A percentile compares a stretch with the other conserved stretches of the same genome.
phyloP scores from a whole-genome alignment of 352 stramenopile genomes.

The Lagenidium giganteum region DNA sequence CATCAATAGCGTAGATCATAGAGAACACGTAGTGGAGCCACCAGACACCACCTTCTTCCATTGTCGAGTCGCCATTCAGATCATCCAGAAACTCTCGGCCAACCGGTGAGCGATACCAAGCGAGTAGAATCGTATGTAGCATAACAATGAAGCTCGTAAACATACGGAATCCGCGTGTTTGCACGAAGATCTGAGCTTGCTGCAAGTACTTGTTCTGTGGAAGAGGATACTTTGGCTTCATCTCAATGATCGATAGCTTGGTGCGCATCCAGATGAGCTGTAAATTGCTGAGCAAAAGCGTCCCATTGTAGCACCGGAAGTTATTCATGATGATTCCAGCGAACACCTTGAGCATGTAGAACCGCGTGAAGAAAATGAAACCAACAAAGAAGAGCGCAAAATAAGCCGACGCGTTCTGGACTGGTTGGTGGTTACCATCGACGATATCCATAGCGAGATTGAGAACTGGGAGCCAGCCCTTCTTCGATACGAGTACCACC shows the following conservation, averaged over 20 bases:
- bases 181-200: conserved; percentile 54
- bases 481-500: conserved; percentile 80
- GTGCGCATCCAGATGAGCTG: conserved; percentile 80
- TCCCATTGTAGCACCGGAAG: conserved; percentile 81
- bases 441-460: conserved; percentile 82
- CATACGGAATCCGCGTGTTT: conserved; percentile 53
- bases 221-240: conserved; percentile 70
- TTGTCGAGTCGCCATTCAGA: conserved; percentile 22
- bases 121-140: conserved; percentile 64
- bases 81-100: conserved; percentile 25
- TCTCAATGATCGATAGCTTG: conserved; percentile 50
- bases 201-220: conserved; percentile 56
- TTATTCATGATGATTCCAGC: conserved; percentile 86
- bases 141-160: conserved; percentile 63
- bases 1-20: conserved; percentile 70
- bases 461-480: conserved; percentile 79
- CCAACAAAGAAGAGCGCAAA: conserved; percentile 80
- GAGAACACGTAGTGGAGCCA: conserved; percentile 79
- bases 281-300: conserved; percentile 61
- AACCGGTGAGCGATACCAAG: conserved; percentile 66
- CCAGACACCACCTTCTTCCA: conserved; percentile 40
- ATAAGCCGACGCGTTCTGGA: conserved; percentile 68
- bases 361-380: conserved; percentile 76
- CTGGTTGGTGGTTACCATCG: conserved; percentile 58
- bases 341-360: conserved; percentile 75